Conservation (phyloP, 2,329 filamentous ascomycete species). For the Akanthomyces uredinophilus region DNA sequence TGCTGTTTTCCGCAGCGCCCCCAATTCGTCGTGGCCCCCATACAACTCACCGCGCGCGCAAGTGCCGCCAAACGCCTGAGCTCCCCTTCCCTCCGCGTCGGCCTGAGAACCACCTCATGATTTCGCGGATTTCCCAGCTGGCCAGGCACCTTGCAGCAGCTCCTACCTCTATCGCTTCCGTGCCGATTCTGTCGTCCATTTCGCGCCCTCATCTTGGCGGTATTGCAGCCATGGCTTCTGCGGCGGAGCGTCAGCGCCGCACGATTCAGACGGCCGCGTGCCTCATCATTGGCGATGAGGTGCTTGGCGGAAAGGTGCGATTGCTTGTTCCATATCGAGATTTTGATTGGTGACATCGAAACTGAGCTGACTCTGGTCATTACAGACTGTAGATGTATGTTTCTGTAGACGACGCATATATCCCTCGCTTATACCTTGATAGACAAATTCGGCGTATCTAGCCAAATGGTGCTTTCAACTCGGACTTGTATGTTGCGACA, state of each 20-base stretch:
- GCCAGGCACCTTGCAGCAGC: conserved; percentile 57
- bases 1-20: not conserved
- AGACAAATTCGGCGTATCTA: conserved; percentile 61
- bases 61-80: not conserved
- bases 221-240: conserved; percentile 39
- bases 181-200: not conserved
- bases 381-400: conserved; percentile 37
- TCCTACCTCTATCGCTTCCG: conserved; percentile 28
- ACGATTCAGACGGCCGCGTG: conserved; percentile 86
- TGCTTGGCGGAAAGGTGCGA: conserved; percentile 78
- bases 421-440: conserved; percentile 19
- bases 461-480: conserved; percentile 49
- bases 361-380: not conserved
- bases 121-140: conserved; percentile 68
- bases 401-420: conserved; percentile 5
- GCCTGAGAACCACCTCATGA: conserved; percentile 49
- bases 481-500: conserved; percentile 10
- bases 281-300: conserved; percentile 95
- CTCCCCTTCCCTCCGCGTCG: not conserved
- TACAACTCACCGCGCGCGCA: not conserved
- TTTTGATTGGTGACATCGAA: not conserved
- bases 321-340: conserved; percentile 18
- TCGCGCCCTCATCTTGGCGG: conserved; percentile 19
- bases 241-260: conserved; percentile 53
- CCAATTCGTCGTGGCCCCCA: too few relatives aligned